Evolutionary conservation across 768 basidiomycete genomes (phyloP).

Genomic region (Termitomyces sp.): DNA sequence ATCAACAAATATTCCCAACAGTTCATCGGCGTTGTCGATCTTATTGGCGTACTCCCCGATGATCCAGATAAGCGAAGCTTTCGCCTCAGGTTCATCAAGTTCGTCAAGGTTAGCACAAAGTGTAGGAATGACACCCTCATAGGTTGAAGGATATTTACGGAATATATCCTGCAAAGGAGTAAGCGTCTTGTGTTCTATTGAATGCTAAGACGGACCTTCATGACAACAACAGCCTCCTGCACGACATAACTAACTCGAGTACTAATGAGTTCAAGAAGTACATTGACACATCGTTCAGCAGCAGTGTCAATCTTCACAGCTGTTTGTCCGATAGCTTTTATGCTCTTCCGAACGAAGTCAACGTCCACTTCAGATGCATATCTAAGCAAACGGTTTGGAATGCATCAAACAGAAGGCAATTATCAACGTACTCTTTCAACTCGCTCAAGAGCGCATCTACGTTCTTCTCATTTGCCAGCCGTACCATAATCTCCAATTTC

Average conservation of each 20-base stretch:
- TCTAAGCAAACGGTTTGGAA: slow-evolving; percentile 31
- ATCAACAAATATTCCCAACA: slow-evolving; percentile 86
- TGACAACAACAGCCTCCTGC: slow-evolving; percentile 96
- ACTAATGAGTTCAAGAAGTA: slow-evolving; percentile 86
- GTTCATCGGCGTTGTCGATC: slow-evolving; percentile 94
- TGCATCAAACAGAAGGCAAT: neutral
- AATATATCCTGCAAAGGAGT: slow-evolving; percentile 76
- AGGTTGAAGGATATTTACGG: slow-evolving; percentile 93
- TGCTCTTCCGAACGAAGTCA: slow-evolving; percentile 92
- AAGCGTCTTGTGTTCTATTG: neutral
- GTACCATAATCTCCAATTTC: slow-evolving; percentile 98
- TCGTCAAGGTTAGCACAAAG: slow-evolving; percentile 94
- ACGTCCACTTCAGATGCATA: slow-evolving; percentile 98
- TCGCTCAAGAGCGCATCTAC: slow-evolving; percentile 94
- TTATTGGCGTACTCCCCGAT: slow-evolving; percentile 97
- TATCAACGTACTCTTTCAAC: slow-evolving; percentile 78
- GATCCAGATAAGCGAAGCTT: slow-evolving; percentile 98
- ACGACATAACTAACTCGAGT: slow-evolving; percentile 97
- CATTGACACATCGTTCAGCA: slow-evolving; percentile 92
- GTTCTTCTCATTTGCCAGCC: slow-evolving; percentile 85
- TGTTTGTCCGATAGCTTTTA: slow-evolving; percentile 95
- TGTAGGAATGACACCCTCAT: slow-evolving; percentile 95
- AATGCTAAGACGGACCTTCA: slow-evolving; percentile 65
- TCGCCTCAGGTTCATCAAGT: slow-evolving; percentile 96
- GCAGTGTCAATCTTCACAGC: slow-evolving; percentile 93